Conservation (phyloP, 148 eudicot species). For the Vaccinium darrowii region DNA sequence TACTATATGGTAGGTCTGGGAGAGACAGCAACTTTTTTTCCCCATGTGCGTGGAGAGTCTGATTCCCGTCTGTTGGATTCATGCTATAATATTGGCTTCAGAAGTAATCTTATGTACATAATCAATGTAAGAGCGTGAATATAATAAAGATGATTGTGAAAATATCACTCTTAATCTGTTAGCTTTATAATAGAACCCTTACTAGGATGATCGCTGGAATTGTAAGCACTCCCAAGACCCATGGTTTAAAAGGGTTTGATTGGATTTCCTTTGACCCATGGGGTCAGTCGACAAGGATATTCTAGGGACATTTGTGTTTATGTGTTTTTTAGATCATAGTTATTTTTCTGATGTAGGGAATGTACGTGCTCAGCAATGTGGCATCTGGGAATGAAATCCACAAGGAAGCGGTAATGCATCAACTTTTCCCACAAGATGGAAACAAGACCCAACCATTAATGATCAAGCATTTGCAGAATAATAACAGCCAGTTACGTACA, state of each 20-base stretch:
- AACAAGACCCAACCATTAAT: constrained; percentile 41
- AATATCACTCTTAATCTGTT: background rate
- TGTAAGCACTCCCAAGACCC: background rate
- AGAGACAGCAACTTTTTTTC: background rate
- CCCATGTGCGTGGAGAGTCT: background rate
- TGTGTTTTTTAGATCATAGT: background rate
- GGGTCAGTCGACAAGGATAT: background rate
- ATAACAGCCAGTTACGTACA: constrained; percentile 57
- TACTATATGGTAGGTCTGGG: background rate
- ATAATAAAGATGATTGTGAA: background rate
- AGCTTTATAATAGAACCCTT: background rate
- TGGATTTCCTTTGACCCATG: background rate
- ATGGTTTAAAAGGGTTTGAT: background rate
- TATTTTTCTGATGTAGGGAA: constrained; percentile 50
- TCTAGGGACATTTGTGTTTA: background rate
- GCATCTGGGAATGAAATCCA: constrained; percentile 85
- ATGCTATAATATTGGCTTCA: background rate
- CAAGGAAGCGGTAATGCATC: constrained; percentile 76
- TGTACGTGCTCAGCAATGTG: constrained; percentile 77
- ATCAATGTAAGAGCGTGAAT: background rate
- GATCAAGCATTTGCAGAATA: constrained; percentile 62
- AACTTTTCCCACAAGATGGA: constrained; percentile 49
- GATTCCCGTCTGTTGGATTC: background rate
- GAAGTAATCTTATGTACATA: background rate
- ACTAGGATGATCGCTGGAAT: background rate